These are phyloP conservation scores for Colletotrichum incanum DNA, from an alignment of 2,329 filamentous ascomycete genomes.

Conservation along the genomic window DNA sequence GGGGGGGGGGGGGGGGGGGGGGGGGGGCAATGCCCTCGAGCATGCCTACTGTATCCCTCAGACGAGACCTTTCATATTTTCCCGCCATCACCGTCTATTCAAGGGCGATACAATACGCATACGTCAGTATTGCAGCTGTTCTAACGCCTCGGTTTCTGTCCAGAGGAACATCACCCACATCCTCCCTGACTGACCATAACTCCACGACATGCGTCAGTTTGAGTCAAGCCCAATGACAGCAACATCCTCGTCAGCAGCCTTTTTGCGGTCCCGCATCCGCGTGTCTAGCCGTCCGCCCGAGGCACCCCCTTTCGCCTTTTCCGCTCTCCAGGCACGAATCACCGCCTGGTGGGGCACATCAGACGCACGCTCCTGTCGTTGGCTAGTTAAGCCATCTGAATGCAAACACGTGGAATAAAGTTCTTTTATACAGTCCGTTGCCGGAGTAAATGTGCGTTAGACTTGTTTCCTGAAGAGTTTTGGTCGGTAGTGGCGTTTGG, in stretches of 20 bases:
- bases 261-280: not conserved
- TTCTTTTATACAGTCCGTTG: not conserved
- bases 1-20: too few relatives aligned
- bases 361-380: not conserved
- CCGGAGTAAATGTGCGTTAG: not conserved
- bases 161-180: not conserved
- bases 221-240: not conserved
- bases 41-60: not conserved
- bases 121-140: slow-evolving; percentile 2
- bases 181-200: not conserved
- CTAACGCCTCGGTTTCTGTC: not conserved
- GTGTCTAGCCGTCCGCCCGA: not conserved
- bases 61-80: not conserved
- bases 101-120: not conserved
- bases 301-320: not conserved
- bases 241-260: not conserved
- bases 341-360: too few relatives aligned
- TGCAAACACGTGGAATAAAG: not conserved
- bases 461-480: not conserved
- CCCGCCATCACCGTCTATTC: slow-evolving; percentile 7
- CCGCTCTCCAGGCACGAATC: not conserved
- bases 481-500: not conserved
- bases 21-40: not conserved
- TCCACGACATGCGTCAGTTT: not conserved
- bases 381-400: not conserved